phyloP scores from a whole-genome alignment of 2,329 filamentous ascomycete species.

The Rachicladosporium sp. region DNA sequence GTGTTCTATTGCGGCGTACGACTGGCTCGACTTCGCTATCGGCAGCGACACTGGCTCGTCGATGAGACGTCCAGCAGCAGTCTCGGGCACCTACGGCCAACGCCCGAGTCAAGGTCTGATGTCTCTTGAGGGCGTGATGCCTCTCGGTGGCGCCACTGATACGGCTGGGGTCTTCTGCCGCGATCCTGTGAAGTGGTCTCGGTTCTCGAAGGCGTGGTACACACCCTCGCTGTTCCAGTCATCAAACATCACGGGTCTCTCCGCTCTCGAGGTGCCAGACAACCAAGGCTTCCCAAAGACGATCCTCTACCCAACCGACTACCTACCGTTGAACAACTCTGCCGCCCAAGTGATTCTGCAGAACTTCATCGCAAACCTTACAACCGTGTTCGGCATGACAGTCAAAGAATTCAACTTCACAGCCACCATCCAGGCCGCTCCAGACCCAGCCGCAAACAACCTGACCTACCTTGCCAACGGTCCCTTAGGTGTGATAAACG shows the following conservation, averaged over 20 bases:
- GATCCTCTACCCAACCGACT: slow-evolving; percentile 30
- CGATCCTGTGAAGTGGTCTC: slow-evolving; percentile 15
- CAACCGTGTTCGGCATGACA: slow-evolving; percentile 25
- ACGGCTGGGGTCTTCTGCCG: slow-evolving; percentile 11
- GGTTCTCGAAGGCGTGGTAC: slow-evolving; percentile 30
- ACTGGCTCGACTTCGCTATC: slow-evolving; percentile 30
- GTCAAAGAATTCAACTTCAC: slow-evolving; percentile 27
- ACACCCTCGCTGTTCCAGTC: slow-evolving; percentile 23
- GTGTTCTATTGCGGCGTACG: slow-evolving; percentile 25
- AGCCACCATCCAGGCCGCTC: slow-evolving; percentile 19
- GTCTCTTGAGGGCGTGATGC: slow-evolving; percentile 9
- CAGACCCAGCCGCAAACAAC: slow-evolving; percentile 18
- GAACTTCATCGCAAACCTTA: slow-evolving; percentile 25
- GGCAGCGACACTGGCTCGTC: slow-evolving; percentile 20
- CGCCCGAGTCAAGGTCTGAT: slow-evolving; percentile 12
- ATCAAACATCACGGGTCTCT: slow-evolving; percentile 26
- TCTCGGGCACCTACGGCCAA: slow-evolving; percentile 8
- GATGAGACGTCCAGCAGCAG: slow-evolving; percentile 7
- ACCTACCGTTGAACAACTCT: slow-evolving; percentile 29
- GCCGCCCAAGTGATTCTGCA: slow-evolving; percentile 28
- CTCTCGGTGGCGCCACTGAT: slow-evolving; percentile 9
- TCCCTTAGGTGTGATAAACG: slow-evolving; percentile 22
- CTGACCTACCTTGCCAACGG: slow-evolving; percentile 19
- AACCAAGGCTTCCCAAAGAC: slow-evolving; percentile 26
- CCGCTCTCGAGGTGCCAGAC: slow-evolving; percentile 24